Percentiles rank a stretch among this genome's conserved stretches.
These are phyloP conservation scores for Aspergillus calidoustus DNA, from an alignment of 2,329 filamentous ascomycete species.

Conservation along the genomic window DNA sequence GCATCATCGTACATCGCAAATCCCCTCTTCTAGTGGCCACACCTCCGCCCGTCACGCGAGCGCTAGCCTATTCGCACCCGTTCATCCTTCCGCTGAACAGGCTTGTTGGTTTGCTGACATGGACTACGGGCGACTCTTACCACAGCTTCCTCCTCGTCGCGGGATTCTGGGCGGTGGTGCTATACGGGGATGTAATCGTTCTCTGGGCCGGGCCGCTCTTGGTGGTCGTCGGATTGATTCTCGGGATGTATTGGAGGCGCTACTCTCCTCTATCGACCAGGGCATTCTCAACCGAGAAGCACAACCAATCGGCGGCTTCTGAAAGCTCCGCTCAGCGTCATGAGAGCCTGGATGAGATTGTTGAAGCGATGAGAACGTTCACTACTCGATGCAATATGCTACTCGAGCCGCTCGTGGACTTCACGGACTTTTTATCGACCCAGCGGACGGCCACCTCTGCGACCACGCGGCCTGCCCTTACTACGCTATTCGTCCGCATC, in stretches of 20 bases:
- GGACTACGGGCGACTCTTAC: conserved; percentile 93
- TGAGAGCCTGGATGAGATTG: conserved; percentile 95
- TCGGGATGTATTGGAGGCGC: conserved; percentile 88
- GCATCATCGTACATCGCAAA: conserved; percentile 95
- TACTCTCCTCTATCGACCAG: conserved; percentile 91
- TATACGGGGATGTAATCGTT: conserved; percentile 86
- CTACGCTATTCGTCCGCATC: conserved; percentile 85
- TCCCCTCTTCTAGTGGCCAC: conserved; percentile 91
- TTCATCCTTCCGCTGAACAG: conserved; percentile 90
- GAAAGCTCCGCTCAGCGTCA: conserved; percentile 78
- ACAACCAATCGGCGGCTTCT: conserved; percentile 54
- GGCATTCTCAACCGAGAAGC: conserved; percentile 71
- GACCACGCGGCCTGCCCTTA: conserved; percentile 87
- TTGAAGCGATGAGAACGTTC: conserved; percentile 88
- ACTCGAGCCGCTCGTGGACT: conserved; percentile 81
- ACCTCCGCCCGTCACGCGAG: conserved; percentile 90
- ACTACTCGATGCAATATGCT: conserved; percentile 91
- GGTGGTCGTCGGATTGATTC: conserved; percentile 76
- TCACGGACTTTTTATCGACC: conserved; percentile 92
- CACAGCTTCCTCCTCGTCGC: conserved; percentile 91
- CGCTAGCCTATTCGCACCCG: conserved; percentile 92
- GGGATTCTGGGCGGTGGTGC: conserved; percentile 80
- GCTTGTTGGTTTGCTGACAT: conserved; percentile 82
- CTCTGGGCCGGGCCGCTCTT: conserved; percentile 82
- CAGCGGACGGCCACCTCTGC: conserved; percentile 89